phyloP scores from a whole-genome alignment of 371 early-diverging fungal genomes.

The Syncephalastrum sp. region DNA sequence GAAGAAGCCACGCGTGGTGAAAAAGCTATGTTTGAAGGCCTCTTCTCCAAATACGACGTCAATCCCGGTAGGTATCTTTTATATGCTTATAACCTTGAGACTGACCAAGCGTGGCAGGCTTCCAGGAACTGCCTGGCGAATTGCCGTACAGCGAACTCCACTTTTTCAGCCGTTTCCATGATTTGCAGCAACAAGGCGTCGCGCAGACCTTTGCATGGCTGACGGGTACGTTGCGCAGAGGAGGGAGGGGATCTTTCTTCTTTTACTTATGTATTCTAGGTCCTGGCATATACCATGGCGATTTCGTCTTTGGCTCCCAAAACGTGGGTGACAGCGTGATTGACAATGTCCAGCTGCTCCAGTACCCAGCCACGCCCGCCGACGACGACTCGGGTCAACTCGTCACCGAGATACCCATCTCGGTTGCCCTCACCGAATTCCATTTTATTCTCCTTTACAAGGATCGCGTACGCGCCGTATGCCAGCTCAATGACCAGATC shows the following conservation, averaged over 20 bases:
- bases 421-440: conserved; percentile 82
- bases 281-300: conserved; percentile 83
- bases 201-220: conserved; percentile 79
- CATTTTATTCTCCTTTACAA: conserved; percentile 83
- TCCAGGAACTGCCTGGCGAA: conserved; percentile 78
- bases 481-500: conserved; percentile 75
- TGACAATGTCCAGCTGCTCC: conserved; percentile 73
- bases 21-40: conserved; percentile 56
- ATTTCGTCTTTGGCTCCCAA: conserved; percentile 75
- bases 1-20: conserved; percentile 30
- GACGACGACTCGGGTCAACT: conserved; percentile 43
- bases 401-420: conserved; percentile 63
- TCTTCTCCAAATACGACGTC: conserved; percentile 63
- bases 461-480: conserved; percentile 73
- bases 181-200: conserved; percentile 63
- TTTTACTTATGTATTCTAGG: conserved; percentile 26
- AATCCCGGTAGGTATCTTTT: conserved; percentile 42
- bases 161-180: conserved; percentile 67
- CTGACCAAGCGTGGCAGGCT: conserved; percentile 37
- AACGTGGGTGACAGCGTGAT: conserved; percentile 77
- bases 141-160: conserved; percentile 57
- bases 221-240: conserved; percentile 44
- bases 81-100: background rate
- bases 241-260: background rate
- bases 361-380: conserved; percentile 59